Evolutionary conservation across 1,284 basidiomycete species (phyloP), one percentile per base, ranked within the genome.

Genomic region (Cutaneotrichosporon sp.): DNA sequence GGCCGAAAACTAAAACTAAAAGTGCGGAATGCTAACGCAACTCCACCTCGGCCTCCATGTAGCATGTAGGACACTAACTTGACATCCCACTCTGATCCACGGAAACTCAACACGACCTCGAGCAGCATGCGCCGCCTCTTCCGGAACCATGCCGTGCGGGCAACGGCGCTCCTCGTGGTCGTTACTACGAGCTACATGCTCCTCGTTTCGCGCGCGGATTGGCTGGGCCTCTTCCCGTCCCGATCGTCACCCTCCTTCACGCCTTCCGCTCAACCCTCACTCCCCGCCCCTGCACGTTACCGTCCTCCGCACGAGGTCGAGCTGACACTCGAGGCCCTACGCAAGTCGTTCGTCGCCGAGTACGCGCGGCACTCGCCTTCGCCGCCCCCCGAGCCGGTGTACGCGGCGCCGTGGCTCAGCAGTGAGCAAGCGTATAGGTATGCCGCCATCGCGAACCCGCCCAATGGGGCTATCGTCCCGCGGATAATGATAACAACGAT

Each of bases 401-500:
- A 75, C 62, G 52, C 66, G 9, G 61, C 69, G 13, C 74, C 75
- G 8, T 63, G 60, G 7, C 68, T 81, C 38, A 76, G 74, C 1
- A 36, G 50, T 5, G 60, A 68, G 10, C 78, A 81, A 68, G 55
- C 66, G 47, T 47, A 57, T 18, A 70, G 80, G 22, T 81, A 81
- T 64, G 30, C 50, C 2, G 69, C 72, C 55, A 65, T 81, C 38
- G 22, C 52, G 11, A 6, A 10, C 31, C 21, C 30, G 13, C 58
- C 51, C 16, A 14, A 36, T 26, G 63, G 69, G 5, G 62, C 65
- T 36, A 73, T 66, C 79, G 40, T 72, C 72, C 67, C 79, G 32
- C 73, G 73, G 31, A 77, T 71, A 65, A 69, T 81, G 68, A 66
- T 81, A 36, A 72, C 73, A 14, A 76, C 78, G 4, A 66, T 76